Percentiles rank a stretch among this genome's conserved stretches.
Conservation (phyloP, 2,329 filamentous ascomycete genomes). For the Tolypocladium guangdongense region DNA sequence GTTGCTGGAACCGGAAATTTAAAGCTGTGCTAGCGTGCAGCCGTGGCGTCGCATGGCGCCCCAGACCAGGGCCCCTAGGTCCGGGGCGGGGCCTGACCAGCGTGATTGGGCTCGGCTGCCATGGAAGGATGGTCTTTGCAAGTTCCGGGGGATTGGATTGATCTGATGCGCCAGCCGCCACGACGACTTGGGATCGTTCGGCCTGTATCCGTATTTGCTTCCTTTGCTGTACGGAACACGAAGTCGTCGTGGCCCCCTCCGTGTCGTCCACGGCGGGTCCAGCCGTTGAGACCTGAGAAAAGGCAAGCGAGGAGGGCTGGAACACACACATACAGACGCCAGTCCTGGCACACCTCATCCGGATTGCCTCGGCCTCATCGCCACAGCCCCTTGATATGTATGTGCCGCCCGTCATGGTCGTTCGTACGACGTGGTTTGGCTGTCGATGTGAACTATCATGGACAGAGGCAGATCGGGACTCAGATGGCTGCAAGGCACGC, state of each 20-base stretch:
- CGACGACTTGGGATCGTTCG: not conserved
- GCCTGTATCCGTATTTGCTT: not conserved
- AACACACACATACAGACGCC: not conserved
- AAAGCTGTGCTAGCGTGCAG: slow-evolving; percentile 3
- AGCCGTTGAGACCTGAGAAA: not conserved
- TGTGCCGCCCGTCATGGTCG: not conserved
- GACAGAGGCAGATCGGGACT: not conserved
- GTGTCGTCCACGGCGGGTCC: not conserved
- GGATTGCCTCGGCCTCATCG: no score
- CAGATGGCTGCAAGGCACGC: slow-evolving; percentile 1
- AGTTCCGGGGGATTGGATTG: slow-evolving; percentile 9
- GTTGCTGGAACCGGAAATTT: slow-evolving; percentile 4
- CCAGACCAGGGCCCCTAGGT: slow-evolving; percentile 1
- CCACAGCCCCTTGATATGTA: not conserved
- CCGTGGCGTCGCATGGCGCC: slow-evolving; percentile 6
- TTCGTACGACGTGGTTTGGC: not conserved
- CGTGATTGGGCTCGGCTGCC: no score
- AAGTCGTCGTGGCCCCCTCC: not conserved
- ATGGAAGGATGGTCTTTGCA: not conserved
- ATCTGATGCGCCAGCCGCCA: slow-evolving; percentile 5
- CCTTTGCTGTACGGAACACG: not conserved
- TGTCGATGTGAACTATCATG: not conserved
- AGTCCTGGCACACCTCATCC: not conserved
- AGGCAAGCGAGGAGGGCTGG: not conserved
- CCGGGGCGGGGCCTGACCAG: no score